phyloP scores from a whole-genome alignment of 306 rosid genomes.

The Vigna reflexopilosa region DNA sequence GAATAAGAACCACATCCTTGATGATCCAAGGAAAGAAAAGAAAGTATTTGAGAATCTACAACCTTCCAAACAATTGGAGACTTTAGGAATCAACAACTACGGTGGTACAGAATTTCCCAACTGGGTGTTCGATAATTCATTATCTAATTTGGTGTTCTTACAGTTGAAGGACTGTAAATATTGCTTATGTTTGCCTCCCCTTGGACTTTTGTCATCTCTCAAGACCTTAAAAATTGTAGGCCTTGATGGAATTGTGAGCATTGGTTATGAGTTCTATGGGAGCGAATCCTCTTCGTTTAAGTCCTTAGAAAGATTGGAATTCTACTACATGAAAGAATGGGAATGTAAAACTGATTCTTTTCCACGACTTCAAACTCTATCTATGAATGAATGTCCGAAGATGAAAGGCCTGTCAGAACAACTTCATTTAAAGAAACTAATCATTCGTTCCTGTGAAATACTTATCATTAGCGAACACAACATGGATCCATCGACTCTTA shows the following conservation, averaged over 20 bases:
- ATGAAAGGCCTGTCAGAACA: too few relatives aligned
- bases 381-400: neutral
- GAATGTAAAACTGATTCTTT: neutral
- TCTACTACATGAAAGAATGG: neutral
- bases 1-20: neutral
- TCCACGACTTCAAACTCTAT: neutral
- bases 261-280: neutral
- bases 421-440: too few relatives aligned
- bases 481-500: too few relatives aligned
- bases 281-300: neutral
- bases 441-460: too few relatives aligned
- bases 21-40: neutral
- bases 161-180: neutral
- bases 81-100: neutral
- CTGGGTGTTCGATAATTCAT: neutral
- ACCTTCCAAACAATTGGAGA: neutral
- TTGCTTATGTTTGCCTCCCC: neutral
- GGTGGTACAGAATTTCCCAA: neutral
- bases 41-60: neutral
- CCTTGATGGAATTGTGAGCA: neutral
- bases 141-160: neutral
- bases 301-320: neutral
- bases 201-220: neutral
- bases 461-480: too few relatives aligned
- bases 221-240: neutral